These are phyloP conservation scores for Yamadazyma pseudoaaseri DNA, from an alignment of 1,139 yeast species.

Conservation along the genomic window DNA sequence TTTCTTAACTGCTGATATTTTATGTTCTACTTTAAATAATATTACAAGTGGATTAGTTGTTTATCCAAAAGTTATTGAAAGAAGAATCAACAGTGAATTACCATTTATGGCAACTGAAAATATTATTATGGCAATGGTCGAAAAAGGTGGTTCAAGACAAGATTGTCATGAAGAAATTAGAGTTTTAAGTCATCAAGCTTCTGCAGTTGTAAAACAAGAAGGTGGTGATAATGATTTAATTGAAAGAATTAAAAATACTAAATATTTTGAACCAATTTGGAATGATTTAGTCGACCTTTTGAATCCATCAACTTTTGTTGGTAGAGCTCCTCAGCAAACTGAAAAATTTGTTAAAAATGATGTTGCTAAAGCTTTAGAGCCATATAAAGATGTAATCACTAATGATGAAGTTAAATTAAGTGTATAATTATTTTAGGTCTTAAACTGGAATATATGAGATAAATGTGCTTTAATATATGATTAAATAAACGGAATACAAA, in stretches of 20 bases:
- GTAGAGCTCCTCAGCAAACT: conserved; percentile 98
- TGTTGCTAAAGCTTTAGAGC: conserved; percentile 79
- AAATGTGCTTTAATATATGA: no score
- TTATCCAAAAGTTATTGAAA: conserved; percentile 96
- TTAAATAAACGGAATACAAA: no score
- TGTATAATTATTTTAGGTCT: conserved; percentile 22
- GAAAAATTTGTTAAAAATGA: conserved; percentile 86
- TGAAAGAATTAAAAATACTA: conserved; percentile 77
- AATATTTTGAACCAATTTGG: conserved; percentile 90
- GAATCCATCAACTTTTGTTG: conserved; percentile 93
- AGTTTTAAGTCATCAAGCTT: conserved; percentile 95
- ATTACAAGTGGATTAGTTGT: conserved; percentile 95
- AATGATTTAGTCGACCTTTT: conserved; percentile 72
- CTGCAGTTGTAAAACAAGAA: conserved; percentile 94
- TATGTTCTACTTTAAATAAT: conserved; percentile 84
- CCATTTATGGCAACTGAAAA: conserved; percentile 99
- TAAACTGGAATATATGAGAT: background rate
- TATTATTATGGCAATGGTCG: conserved; percentile 99
- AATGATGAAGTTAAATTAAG: conserved; percentile 57
- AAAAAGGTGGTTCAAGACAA: conserved; percentile 96
- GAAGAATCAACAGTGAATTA: conserved; percentile 90
- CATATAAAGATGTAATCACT: conserved; percentile 60
- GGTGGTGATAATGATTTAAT: conserved; percentile 98
- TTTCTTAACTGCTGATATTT: conserved; percentile 91
- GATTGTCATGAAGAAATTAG: conserved; percentile 98